These are phyloP conservation scores for Staphylotrichum longicolle DNA, from an alignment of 495 filamentous ascomycete genomes.

Conservation along the genomic window DNA sequence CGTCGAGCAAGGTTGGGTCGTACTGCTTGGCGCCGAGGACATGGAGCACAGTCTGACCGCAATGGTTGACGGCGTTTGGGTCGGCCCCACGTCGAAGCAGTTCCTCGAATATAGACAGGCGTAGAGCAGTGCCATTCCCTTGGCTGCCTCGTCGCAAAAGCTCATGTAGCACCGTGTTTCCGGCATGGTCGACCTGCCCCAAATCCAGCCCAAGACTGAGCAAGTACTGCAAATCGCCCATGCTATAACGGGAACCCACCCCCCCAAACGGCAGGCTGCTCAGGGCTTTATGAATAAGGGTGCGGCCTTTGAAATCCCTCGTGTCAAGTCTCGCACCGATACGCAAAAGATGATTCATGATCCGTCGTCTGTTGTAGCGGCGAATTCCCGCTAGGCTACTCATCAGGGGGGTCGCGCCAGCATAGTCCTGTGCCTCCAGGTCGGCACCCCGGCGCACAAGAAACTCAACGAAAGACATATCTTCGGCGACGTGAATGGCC, in stretches of 20 bases:
- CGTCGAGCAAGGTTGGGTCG: neutral
- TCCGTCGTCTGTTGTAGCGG: neutral
- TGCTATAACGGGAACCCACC: neutral
- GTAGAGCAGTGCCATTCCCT: neutral
- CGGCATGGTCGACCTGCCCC: slow-evolving; percentile 11
- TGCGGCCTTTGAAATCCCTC: slow-evolving; percentile 17
- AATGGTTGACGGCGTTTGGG: slow-evolving; percentile 17
- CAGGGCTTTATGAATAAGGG: slow-evolving; percentile 13
- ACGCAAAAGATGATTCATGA: neutral
- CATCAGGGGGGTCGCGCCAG: slow-evolving; percentile 23
- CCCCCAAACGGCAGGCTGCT: neutral
- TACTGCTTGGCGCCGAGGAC: neutral
- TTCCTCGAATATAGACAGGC: neutral
- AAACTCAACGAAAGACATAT: neutral
- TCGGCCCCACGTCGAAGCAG: slow-evolving; percentile 13
- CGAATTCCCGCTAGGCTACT: neutral
- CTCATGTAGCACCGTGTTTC: slow-evolving; percentile 20
- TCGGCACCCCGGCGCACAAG: slow-evolving; percentile 22
- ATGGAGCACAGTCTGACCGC: slow-evolving; percentile 18
- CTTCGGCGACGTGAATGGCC: slow-evolving; percentile 12
- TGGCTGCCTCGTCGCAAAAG: neutral
- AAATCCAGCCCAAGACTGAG: slow-evolving; percentile 9
- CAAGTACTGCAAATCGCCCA: slow-evolving; percentile 8
- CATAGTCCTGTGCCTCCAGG: slow-evolving; percentile 26
- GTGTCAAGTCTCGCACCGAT: slow-evolving; percentile 17